These are phyloP conservation scores for Chrysopogon serrulatus DNA, from an alignment of 176 grass and related monocot genomes.

Conservation along the genomic window DNA sequence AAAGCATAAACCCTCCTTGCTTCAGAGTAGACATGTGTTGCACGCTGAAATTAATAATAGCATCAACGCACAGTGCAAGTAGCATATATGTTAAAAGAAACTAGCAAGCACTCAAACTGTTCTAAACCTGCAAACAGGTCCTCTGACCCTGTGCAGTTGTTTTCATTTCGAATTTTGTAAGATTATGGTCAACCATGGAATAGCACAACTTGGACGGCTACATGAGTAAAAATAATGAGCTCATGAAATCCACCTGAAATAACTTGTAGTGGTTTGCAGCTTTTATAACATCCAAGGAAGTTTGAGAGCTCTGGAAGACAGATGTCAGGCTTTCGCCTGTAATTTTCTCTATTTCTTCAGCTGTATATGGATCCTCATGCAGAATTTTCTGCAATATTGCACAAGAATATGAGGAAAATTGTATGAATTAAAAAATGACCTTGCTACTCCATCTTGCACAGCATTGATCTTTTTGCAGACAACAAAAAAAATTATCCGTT, in stretches of 20 bases:
- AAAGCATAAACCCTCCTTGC: slow-evolving; percentile 86
- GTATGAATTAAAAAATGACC: background rate
- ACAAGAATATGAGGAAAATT: background rate
- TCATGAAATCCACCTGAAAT: slow-evolving; percentile 62
- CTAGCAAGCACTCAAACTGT: background rate
- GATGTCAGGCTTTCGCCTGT: slow-evolving; percentile 48
- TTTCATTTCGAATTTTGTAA: background rate
- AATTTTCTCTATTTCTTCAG: slow-evolving; percentile 79
- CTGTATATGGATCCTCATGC: slow-evolving; percentile 74
- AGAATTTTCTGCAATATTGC: slow-evolving; percentile 55
- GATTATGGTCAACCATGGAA: background rate
- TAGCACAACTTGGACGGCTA: background rate
- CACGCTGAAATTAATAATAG: slow-evolving; percentile 46
- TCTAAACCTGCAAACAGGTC: background rate
- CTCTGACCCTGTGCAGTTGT: background rate
- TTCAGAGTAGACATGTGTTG: slow-evolving; percentile 91
- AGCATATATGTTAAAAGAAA: background rate
- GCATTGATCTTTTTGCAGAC: background rate
- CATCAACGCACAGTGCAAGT: background rate
- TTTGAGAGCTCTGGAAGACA: slow-evolving; percentile 71
- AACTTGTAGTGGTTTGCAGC: slow-evolving; percentile 84
- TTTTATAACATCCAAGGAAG: slow-evolving; percentile 80
- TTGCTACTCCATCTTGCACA: background rate
- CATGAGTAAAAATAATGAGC: background rate
- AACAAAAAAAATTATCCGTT: background rate